Percentiles rank a stretch among this genome's conserved stretches.
These are phyloP conservation scores for Phialemonium atrogriseum DNA, from an alignment of 2,329 filamentous ascomycete species.

Conservation along the genomic window DNA sequence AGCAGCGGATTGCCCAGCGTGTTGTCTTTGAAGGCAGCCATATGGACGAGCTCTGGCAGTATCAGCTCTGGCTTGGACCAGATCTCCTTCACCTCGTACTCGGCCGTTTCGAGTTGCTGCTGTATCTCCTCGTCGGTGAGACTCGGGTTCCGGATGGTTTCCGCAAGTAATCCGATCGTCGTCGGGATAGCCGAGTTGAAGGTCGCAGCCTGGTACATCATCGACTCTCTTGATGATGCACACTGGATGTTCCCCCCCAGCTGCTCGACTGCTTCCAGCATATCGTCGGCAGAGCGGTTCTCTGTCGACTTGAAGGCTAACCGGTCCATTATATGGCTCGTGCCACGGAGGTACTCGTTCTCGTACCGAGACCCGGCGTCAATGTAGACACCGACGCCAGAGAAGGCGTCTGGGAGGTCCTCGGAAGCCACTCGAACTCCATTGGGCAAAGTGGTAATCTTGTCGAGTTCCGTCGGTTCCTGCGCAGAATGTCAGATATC, in stretches of 20 bases:
- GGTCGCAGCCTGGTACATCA: constrained; percentile 98
- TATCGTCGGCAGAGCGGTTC: constrained; percentile 64
- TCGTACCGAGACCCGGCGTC: constrained; percentile 94
- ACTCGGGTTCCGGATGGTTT: constrained; percentile 80
- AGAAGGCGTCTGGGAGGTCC: constrained; percentile 87
- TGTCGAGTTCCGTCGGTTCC: constrained; percentile 81
- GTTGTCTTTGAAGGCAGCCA: constrained; percentile 92
- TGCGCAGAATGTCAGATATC: constrained; percentile 22
- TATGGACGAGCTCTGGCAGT: constrained; percentile 88
- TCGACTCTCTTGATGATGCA: constrained; percentile 84
- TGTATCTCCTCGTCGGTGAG: constrained; percentile 82
- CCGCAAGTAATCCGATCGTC: constrained; percentile 76
- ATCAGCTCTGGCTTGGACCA: constrained; percentile 97
- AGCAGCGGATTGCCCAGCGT: constrained; percentile 89
- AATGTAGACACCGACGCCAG: constrained; percentile 90
- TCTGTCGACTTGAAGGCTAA: constrained; percentile 88
- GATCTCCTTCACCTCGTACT: constrained; percentile 94
- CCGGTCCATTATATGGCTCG: constrained; percentile 93
- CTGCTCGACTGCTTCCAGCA: constrained; percentile 80
- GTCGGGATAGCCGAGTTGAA: constrained; percentile 88
- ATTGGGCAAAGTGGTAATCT: constrained; percentile 83
- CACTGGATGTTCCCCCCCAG: constrained; percentile 96
- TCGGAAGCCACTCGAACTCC: constrained; percentile 92
- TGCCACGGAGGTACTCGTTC: constrained; percentile 72
- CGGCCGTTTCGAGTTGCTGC: constrained; percentile 81